Evolutionary conservation across 495 filamentous ascomycete genomes (phyloP).

Genomic region (Neurospora discreta): DNA sequence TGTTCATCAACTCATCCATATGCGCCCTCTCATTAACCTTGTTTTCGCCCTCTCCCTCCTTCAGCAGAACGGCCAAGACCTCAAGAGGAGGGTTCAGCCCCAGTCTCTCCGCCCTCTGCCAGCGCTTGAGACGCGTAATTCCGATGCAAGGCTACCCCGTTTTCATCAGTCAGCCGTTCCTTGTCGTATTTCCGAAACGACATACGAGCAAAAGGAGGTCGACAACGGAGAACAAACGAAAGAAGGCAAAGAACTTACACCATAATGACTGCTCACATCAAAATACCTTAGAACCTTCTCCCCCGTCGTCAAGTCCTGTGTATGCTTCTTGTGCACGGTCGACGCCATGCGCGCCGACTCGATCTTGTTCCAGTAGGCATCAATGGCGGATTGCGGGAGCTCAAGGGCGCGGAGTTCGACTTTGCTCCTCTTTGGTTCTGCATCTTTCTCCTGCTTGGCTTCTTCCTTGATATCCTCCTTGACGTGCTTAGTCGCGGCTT

Average conservation of each 20-base stretch:
- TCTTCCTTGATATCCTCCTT: neutral
- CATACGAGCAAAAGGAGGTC: neutral
- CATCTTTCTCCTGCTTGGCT: constrained; percentile 2
- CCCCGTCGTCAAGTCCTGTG: constrained; percentile 47
- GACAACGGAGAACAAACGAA: neutral
- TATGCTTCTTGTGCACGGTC: constrained; percentile 54
- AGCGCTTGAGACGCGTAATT: constrained; percentile 68
- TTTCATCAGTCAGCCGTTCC: neutral
- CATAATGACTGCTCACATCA: constrained; percentile 79
- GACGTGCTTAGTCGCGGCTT: constrained; percentile 13
- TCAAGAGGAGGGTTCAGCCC: constrained; percentile 80
- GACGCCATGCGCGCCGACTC: constrained; percentile 41
- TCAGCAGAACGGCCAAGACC: constrained; percentile 76
- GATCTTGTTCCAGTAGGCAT: constrained; percentile 59
- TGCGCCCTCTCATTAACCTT: constrained; percentile 49
- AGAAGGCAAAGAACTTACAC: constrained; percentile 46
- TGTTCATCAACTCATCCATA: constrained; percentile 69
- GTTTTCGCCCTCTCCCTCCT: constrained; percentile 47
- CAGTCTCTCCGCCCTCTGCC: constrained; percentile 72
- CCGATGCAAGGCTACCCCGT: constrained; percentile 69
- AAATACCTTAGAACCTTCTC: constrained; percentile 86
- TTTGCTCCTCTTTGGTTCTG: constrained; percentile 17
- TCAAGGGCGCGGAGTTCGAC: constrained; percentile 40
- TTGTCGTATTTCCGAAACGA: neutral
- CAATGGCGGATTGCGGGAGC: constrained; percentile 52